phyloP scores from a whole-genome alignment of 352 stramenopile species.

The Phytopythium boreale region DNA sequence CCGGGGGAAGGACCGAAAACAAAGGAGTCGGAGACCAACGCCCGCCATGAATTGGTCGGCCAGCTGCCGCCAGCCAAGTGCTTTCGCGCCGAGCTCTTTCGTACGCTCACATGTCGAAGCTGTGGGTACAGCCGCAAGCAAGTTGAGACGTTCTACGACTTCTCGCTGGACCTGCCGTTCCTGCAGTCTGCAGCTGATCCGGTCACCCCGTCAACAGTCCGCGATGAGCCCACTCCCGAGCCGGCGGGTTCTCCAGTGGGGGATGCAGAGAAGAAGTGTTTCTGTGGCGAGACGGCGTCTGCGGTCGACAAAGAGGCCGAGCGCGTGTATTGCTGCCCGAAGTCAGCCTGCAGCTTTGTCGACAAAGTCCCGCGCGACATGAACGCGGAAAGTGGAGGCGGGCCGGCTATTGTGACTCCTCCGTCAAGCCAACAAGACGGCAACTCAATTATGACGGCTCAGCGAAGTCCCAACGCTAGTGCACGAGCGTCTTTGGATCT shows the following conservation, averaged over 20 bases:
- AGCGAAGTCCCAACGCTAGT: not conserved
- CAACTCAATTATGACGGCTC: not conserved
- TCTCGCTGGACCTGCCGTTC: slow-evolving; percentile 79
- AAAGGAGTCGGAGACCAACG: slow-evolving; percentile 16
- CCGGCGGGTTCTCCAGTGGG: not conserved
- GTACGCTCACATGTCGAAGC: slow-evolving; percentile 70
- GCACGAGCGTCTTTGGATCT: slow-evolving; percentile 37
- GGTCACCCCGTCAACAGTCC: not conserved
- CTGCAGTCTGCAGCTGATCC: slow-evolving; percentile 13
- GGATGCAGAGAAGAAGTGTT: slow-evolving; percentile 41
- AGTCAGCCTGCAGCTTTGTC: slow-evolving; percentile 57
- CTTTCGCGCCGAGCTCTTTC: slow-evolving; percentile 74
- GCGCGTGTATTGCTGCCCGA: slow-evolving; percentile 54
- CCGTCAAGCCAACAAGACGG: slow-evolving; percentile 1
- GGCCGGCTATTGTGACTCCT: not conserved
- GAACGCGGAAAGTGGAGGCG: not conserved
- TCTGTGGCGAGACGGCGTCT: slow-evolving; percentile 46
- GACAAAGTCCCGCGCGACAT: slow-evolving; percentile 30
- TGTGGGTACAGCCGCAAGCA: slow-evolving; percentile 80
- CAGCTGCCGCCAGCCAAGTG: slow-evolving; percentile 67
- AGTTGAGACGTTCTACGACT: slow-evolving; percentile 83
- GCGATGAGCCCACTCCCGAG: slow-evolving; percentile 9
- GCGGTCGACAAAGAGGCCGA: slow-evolving; percentile 28
- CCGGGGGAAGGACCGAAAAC: slow-evolving; percentile 12
- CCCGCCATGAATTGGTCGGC: slow-evolving; percentile 42